A percentile compares a stretch with the other conserved stretches of the same genome.
Evolutionary conservation across 2,329 filamentous ascomycete species (phyloP).

Genomic region (Calonectria honghensis): DNA sequence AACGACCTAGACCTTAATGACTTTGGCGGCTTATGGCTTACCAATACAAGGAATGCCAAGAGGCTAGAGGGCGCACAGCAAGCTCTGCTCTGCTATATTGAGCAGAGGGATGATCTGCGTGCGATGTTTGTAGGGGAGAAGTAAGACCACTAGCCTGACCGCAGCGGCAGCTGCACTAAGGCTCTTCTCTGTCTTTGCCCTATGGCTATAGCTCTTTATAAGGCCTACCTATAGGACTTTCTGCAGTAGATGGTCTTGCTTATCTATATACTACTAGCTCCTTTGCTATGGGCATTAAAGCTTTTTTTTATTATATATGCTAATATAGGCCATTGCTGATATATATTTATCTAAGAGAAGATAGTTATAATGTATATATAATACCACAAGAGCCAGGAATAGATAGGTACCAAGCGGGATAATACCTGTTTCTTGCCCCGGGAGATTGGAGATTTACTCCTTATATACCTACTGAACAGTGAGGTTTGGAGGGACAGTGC

Average conservation of each 20-base stretch:
- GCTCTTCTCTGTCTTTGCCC: too few species aligned
- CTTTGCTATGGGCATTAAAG: neutral
- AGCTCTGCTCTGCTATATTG: too few species aligned
- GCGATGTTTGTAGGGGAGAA: too few species aligned
- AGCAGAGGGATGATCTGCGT: too few species aligned
- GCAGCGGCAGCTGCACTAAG: too few species aligned
- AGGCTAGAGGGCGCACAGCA: too few species aligned
- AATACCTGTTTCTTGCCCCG: slow-evolving; percentile 35
- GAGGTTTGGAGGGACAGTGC: neutral
- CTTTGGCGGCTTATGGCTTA: too few species aligned
- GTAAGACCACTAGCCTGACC: too few species aligned
- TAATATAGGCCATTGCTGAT: slow-evolving; percentile 19
- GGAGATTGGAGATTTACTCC: slow-evolving; percentile 2
- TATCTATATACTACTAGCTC: slow-evolving; percentile 17
- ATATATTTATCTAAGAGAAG: slow-evolving; percentile 11
- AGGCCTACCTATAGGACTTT: slow-evolving; percentile 6
- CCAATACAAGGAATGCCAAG: too few species aligned
- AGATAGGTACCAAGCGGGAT: slow-evolving; percentile 13
- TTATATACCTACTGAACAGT: slow-evolving; percentile 15
- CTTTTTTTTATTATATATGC: slow-evolving; percentile 30
- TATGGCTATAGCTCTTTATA: slow-evolving; percentile 1
- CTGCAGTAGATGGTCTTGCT: neutral
- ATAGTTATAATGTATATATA: slow-evolving; percentile 8
- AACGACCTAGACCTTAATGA: too few species aligned
- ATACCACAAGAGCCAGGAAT: slow-evolving; percentile 35